Conservation (phyloP, 495 filamentous ascomycete species). For the Tuber borchii region DNA sequence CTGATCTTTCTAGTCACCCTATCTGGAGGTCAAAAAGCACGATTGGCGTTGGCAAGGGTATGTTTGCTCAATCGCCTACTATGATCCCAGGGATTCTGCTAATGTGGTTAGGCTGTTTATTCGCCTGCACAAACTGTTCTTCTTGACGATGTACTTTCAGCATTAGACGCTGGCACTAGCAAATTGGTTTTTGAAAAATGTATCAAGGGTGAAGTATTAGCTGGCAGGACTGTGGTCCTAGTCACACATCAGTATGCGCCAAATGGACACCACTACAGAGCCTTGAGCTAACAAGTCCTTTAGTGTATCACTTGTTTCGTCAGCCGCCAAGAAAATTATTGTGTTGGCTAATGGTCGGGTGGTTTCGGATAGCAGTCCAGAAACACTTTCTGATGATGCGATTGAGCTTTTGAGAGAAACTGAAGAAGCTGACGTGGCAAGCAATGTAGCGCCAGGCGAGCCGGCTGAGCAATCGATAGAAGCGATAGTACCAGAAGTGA, state of each 20-base stretch:
- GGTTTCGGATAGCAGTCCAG: conserved; percentile 44
- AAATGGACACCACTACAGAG: conserved; percentile 33
- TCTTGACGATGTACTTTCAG: conserved; percentile 65
- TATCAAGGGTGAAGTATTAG: conserved; percentile 47
- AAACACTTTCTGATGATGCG: conserved; percentile 41
- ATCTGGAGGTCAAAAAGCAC: conserved; percentile 64
- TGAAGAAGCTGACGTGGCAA: background rate
- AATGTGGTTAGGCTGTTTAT: conserved; percentile 49
- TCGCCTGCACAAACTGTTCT: conserved; percentile 58
- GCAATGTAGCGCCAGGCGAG: background rate
- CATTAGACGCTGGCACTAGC: conserved; percentile 53
- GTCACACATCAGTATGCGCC: conserved; percentile 50
- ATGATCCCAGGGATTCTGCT: background rate
- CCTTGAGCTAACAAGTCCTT: background rate
- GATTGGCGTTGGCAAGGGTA: conserved; percentile 60
- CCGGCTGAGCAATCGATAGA: background rate
- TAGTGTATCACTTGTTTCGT: conserved; percentile 28
- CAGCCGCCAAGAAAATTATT: conserved; percentile 45
- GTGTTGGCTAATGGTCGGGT: conserved; percentile 55
- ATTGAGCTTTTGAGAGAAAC: conserved; percentile 11
- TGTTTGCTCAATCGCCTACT: background rate
- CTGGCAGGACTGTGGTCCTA: conserved; percentile 49
- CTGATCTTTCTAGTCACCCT: conserved; percentile 54
- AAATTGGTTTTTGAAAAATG: conserved; percentile 49
- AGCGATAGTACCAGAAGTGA: background rate